Percentiles rank a stretch among this genome's conserved stretches.
phyloP scores from a whole-genome alignment of 768 basidiomycete genomes.

The Phylloporus sp. region DNA sequence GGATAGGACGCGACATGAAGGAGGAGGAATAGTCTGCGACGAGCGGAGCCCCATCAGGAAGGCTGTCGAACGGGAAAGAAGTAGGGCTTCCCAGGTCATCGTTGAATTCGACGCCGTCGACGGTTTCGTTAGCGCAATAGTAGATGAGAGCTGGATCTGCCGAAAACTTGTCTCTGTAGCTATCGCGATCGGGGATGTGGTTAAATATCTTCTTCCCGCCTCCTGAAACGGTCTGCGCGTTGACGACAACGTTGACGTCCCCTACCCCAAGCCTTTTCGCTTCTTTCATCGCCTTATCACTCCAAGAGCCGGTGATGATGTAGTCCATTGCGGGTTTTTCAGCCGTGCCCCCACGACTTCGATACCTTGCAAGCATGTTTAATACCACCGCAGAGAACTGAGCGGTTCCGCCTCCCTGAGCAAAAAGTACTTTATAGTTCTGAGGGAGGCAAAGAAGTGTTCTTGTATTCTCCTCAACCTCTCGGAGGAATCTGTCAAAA shows the following conservation, averaged over 20 bases:
- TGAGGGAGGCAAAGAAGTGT: constrained; percentile 74
- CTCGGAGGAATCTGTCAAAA: constrained; percentile 65
- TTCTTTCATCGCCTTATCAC: constrained; percentile 79
- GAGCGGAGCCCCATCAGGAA: constrained; percentile 63
- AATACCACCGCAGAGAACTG: constrained; percentile 92
- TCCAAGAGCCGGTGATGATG: constrained; percentile 90
- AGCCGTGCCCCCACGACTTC: constrained; percentile 56
- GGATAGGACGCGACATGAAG: constrained; percentile 94
- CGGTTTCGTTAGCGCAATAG: constrained; percentile 99
- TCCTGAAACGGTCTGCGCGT: constrained; percentile 55
- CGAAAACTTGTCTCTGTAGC: constrained; percentile 64
- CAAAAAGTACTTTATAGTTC: constrained; percentile 83
- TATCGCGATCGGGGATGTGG: constrained; percentile 66
- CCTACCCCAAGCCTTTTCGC: constrained; percentile 62
- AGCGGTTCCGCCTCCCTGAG: constrained; percentile 88
- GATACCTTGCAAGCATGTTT: constrained; percentile 85
- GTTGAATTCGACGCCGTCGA: constrained; percentile 89
- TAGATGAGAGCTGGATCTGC: constrained; percentile 84
- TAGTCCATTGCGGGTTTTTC: constrained; percentile 75
- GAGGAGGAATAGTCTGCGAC: constrained; percentile 95
- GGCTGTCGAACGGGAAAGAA: constrained; percentile 78
- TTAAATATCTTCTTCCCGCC: constrained; percentile 67
- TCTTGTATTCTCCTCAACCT: constrained; percentile 63
- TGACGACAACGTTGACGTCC: constrained; percentile 64
- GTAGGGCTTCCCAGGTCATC: constrained; percentile 46